Percentiles rank a stretch among this genome's conserved stretches.
These are phyloP conservation scores for Lichina pygmaea DNA, from an alignment of 495 filamentous ascomycete species.

Conservation along the genomic window DNA sequence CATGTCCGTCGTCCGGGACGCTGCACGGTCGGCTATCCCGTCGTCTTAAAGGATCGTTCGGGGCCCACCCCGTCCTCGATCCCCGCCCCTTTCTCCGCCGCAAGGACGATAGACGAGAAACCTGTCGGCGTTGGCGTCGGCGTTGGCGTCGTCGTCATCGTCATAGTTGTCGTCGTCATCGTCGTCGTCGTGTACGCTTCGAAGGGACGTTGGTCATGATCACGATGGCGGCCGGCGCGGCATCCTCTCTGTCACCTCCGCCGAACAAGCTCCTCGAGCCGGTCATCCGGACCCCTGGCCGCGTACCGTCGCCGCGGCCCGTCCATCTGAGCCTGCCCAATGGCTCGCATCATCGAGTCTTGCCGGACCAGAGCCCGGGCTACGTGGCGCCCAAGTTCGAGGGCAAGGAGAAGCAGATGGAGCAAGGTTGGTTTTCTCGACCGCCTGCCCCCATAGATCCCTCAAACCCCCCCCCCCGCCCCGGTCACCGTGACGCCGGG, in stretches of 20 bases:
- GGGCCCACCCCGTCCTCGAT: too few species aligned
- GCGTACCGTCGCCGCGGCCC: slow-evolving; percentile 69
- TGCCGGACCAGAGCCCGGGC: slow-evolving; percentile 77
- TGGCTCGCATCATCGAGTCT: slow-evolving; percentile 28
- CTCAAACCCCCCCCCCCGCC: not conserved
- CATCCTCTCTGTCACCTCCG: not conserved
- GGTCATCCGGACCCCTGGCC: slow-evolving; percentile 26
- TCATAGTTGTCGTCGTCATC: too few species aligned
- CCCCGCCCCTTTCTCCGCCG: too few species aligned
- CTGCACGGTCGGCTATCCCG: too few species aligned
- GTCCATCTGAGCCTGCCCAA: slow-evolving; percentile 64
- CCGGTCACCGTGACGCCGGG: not conserved
- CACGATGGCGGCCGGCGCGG: too few species aligned
- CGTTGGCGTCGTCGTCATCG: too few species aligned
- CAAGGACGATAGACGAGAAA: too few species aligned
- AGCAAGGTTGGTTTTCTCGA: slow-evolving; percentile 30
- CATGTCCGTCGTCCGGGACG: too few species aligned
- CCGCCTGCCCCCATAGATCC: not conserved
- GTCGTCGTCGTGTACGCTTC: too few species aligned
- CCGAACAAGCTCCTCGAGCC: slow-evolving; percentile 18
- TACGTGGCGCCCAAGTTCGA: slow-evolving; percentile 89
- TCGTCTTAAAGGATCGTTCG: too few species aligned
- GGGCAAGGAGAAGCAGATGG: slow-evolving; percentile 86
- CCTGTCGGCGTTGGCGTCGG: too few species aligned
- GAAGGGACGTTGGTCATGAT: too few species aligned